Evolutionary conservation across 176 grass and related monocot species (phyloP).

Genomic region (Zoysia japonica): DNA sequence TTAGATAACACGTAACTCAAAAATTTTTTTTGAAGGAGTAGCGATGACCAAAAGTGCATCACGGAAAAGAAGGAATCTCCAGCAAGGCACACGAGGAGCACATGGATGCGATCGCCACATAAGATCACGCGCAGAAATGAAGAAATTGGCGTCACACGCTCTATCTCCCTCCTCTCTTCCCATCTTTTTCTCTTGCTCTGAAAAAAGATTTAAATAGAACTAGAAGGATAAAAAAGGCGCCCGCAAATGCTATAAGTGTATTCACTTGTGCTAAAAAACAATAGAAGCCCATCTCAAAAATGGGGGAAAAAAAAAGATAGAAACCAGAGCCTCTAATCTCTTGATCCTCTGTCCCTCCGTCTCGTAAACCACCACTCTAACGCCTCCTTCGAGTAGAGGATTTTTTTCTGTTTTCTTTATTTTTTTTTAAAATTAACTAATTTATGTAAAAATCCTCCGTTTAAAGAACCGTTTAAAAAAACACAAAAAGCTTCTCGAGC

Average conservation of each 20-base stretch:
- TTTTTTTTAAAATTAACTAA: too few species aligned
- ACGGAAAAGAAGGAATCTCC: neutral
- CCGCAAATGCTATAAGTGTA: constrained; percentile 3
- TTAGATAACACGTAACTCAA: too few species aligned
- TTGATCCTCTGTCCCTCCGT: neutral
- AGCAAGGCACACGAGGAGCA: neutral
- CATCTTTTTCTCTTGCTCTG: neutral
- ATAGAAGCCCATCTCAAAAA: too few species aligned
- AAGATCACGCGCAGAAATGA: neutral
- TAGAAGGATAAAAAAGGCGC: neutral
- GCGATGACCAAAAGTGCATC: too few species aligned
- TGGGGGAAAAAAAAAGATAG: neutral
- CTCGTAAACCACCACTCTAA: neutral
- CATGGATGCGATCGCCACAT: neutral
- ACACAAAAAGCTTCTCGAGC: constrained; percentile 48
- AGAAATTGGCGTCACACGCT: neutral
- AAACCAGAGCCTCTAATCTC: constrained; percentile 23
- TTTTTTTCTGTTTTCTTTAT: too few species aligned
- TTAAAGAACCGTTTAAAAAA: too few species aligned
- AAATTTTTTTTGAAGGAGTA: too few species aligned
- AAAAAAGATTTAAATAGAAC: neutral
- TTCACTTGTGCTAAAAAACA: constrained; percentile 31
- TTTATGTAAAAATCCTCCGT: too few species aligned
- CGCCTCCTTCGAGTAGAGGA: constrained; percentile 14
- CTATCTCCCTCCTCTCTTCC: neutral